These are phyloP conservation scores for Hericium coralloides DNA, from an alignment of 768 basidiomycete species.

Conservation along the genomic window DNA sequence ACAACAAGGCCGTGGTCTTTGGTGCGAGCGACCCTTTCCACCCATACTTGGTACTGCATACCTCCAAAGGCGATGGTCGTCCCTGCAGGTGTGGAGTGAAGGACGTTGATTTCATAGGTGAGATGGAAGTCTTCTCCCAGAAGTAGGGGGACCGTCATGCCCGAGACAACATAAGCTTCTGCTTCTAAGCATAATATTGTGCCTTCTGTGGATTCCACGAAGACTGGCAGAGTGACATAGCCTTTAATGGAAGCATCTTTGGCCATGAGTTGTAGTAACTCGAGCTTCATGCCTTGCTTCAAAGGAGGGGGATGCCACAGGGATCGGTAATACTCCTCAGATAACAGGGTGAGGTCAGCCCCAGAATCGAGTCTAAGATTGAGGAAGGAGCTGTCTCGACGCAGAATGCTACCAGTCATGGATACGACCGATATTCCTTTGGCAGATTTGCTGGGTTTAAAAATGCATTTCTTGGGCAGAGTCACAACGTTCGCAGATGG, in stretches of 20 bases:
- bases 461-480: too few relatives aligned
- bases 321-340: neutral
- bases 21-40: too few relatives aligned
- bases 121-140: constrained; percentile 23
- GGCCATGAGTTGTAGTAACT: neutral
- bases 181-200: constrained; percentile 17
- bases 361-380: neutral
- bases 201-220: constrained; percentile 15
- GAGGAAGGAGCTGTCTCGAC: too few relatives aligned
- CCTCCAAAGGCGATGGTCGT: too few relatives aligned
- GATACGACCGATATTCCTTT: too few relatives aligned
- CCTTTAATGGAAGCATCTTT: neutral
- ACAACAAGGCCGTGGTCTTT: too few relatives aligned
- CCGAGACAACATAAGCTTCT: constrained; percentile 20
- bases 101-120: constrained; percentile 16
- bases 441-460: too few relatives aligned
- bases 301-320: neutral
- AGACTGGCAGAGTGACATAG: constrained; percentile 20
- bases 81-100: too few relatives aligned
- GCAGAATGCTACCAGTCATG: too few relatives aligned
- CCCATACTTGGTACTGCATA: too few relatives aligned
- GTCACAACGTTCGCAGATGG: too few relatives aligned
- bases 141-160: constrained; percentile 21
- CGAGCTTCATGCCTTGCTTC: neutral
- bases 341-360: neutral